Percentiles rank a stretch among this genome's conserved stretches.
phyloP scores from a whole-genome alignment of 192 early-diverging fungal genomes.

The Rhizophlyctis rosea region DNA sequence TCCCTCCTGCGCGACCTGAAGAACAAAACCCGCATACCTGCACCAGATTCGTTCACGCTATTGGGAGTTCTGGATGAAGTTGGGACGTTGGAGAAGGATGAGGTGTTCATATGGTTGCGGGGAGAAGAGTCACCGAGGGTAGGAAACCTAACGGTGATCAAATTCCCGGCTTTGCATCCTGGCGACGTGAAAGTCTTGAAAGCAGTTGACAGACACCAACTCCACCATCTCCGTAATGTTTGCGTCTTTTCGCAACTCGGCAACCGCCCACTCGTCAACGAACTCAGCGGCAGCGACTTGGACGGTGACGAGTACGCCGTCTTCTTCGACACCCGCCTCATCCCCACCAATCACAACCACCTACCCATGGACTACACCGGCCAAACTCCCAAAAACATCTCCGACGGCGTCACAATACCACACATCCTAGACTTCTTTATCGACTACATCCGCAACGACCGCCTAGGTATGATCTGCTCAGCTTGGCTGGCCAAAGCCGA shows the following conservation, averaged over 20 bases:
- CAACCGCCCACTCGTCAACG: constrained; percentile 54
- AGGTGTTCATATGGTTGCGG: no score
- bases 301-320: constrained; percentile 15
- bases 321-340: neutral
- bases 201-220: no score
- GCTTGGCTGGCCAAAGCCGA: constrained; percentile 65
- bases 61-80: no score
- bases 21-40: no score
- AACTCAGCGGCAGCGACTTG: constrained; percentile 41
- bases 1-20: no score
- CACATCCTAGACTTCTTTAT: constrained; percentile 35
- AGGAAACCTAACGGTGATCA: neutral
- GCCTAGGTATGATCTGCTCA: constrained; percentile 6
- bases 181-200: constrained; percentile 17
- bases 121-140: neutral
- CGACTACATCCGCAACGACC: constrained; percentile 14
- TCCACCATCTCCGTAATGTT: constrained; percentile 13
- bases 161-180: constrained; percentile 23
- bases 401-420: constrained; percentile 2
- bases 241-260: constrained; percentile 62
- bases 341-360: neutral
- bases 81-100: no score
- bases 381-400: neutral
- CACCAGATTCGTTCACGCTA: no score
- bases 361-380: neutral